phyloP scores from a whole-genome alignment of 169 alveolate genomes.

The Plasmodium vivax region DNA sequence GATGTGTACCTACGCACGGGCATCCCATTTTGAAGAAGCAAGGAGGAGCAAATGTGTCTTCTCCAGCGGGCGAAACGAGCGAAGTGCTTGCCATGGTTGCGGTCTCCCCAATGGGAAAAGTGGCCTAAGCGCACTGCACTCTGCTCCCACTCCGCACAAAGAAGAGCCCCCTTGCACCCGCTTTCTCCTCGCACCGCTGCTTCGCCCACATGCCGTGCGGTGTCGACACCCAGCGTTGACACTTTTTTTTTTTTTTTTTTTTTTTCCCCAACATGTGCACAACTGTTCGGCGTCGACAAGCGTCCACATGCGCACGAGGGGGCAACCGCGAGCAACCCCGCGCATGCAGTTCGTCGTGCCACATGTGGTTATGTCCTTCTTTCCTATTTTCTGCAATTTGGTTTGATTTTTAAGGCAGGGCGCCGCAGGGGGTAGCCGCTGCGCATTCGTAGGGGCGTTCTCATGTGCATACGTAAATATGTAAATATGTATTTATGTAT shows the following conservation, averaged over 20 bases:
- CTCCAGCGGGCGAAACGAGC: background rate
- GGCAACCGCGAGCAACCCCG: no score
- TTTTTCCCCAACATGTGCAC: no score
- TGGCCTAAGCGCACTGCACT: background rate
- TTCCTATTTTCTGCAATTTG: background rate
- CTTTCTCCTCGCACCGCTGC: background rate
- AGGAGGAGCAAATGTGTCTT: background rate
- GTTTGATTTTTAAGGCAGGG: background rate
- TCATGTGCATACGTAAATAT: no score
- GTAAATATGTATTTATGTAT: no score
- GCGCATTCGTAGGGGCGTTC: background rate
- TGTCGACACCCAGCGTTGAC: background rate
- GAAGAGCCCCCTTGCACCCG: background rate
- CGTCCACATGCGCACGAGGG: background rate
- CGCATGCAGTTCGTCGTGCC: background rate
- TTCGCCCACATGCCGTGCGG: background rate
- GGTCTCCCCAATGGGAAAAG: background rate
- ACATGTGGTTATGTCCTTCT: background rate
- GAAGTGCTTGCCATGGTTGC: background rate
- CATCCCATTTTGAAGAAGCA: background rate
- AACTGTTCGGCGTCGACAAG: background rate
- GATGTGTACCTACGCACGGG: background rate
- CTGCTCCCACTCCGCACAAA: background rate
- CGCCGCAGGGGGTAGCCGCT: background rate
- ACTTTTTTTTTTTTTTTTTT: no score